Base-by-base conservation (phyloP, 805 yeast genomes). In the Sugiyamaella americana region DNA sequence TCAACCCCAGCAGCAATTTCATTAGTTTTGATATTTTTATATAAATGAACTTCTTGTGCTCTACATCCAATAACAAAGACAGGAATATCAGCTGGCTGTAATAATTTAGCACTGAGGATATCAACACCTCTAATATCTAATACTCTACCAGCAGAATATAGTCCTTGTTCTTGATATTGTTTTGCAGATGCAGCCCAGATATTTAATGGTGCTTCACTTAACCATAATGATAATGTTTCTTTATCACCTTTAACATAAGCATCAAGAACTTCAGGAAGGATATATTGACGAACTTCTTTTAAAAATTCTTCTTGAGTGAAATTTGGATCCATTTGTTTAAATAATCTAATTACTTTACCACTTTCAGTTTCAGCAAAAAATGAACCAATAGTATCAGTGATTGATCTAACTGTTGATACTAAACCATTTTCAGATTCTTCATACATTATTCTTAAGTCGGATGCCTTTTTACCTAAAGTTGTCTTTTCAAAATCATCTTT, bases 1-100 rank as follows among this genome's bases (percentile, higher is more conserved):
- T 88, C 96, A 26, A 88, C 80, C 59, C 98, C 99, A 5, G 98
- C 98, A 46, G 89, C 94, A 46, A 93, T 75, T 67, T 91, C 95
- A 43, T 95, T 95, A 26, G 96, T 84, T 71, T 89, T 89, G 52
- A 81, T 79, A 64, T 85, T 87, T 72, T 88, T 83, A 73, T 80
- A 93, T 52, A 87, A 70, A 61, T 86, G 91, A 50, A 94, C 80
- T 63, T 93, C 99, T 71, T 93, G 98, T 5, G 96, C 98, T 65
- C 98, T 80, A 63, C 97, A 88, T 42, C 95, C 85, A 51, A 88
- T 86, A 44, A 93, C 96, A 54, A 87, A 70, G 17, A 91, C 97
- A 11, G 99, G 99, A 30, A 80, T 74, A 63, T 91, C 91, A 56
- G 87, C 84, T 32, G 97, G 97, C 60, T 87, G 91, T 50, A 93